phyloP scores from a whole-genome alignment of 2,329 filamentous ascomycete species.

The Xylariaceae sp. region DNA sequence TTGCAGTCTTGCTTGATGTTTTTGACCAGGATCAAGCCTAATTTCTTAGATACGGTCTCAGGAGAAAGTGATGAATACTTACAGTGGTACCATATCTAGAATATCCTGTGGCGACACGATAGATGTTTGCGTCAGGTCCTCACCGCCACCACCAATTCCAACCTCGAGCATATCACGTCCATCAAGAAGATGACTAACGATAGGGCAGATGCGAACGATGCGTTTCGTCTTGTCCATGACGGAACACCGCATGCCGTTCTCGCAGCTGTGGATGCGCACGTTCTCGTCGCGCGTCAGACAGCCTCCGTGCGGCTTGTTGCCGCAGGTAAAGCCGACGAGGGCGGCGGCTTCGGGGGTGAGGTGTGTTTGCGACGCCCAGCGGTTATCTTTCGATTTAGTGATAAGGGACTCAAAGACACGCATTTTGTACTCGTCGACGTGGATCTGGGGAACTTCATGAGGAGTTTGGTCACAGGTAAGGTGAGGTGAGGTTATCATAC shows the following conservation, averaged over 20 bases:
- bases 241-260: slow-evolving; percentile 61
- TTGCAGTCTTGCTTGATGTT: slow-evolving; percentile 8
- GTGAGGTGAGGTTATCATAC: slow-evolving; percentile 34
- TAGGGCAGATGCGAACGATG: slow-evolving; percentile 71
- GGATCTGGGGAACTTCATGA: slow-evolving; percentile 48
- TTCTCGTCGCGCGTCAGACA: slow-evolving; percentile 62
- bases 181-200: slow-evolving; percentile 59
- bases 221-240: slow-evolving; percentile 39
- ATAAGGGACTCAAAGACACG: slow-evolving; percentile 63
- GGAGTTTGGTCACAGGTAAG: background rate
- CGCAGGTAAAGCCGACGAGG: slow-evolving; percentile 68
- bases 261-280: slow-evolving; percentile 78
- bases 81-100: slow-evolving; percentile 42
- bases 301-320: slow-evolving; percentile 63
- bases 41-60: slow-evolving; percentile 1
- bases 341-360: slow-evolving; percentile 56
- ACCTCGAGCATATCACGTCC: slow-evolving; percentile 64
- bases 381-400: slow-evolving; percentile 37
- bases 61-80: slow-evolving; percentile 14
- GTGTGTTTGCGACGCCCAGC: slow-evolving; percentile 38
- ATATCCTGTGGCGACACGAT: slow-evolving; percentile 54
- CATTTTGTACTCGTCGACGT: slow-evolving; percentile 77
- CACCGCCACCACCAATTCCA: slow-evolving; percentile 73
- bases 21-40: slow-evolving; percentile 7
- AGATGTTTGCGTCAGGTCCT: slow-evolving; percentile 63